Conservation (phyloP, 352 stramenopile species). For the Phytophthora syringae region DNA sequence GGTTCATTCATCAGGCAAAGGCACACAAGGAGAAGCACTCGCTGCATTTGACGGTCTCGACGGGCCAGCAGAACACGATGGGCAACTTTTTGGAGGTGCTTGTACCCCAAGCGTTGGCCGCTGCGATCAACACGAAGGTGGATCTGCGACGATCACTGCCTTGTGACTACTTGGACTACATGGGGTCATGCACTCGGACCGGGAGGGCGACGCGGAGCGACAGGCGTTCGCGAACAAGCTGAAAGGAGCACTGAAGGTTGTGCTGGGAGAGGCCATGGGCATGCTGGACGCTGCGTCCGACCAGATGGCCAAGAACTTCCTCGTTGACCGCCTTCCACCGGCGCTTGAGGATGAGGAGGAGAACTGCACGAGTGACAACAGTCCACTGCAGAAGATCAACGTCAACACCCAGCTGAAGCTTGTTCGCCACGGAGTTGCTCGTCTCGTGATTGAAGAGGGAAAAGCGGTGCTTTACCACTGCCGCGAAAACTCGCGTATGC, state of each 20-base stretch:
- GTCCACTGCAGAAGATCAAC: conserved; percentile 80
- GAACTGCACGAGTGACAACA: conserved; percentile 80
- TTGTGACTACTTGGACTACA: conserved; percentile 88
- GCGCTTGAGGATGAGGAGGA: conserved; percentile 79
- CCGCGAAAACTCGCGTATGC: conserved; percentile 78
- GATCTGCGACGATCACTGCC: conserved; percentile 77
- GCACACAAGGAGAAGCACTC: conserved; percentile 68
- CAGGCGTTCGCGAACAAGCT: conserved; percentile 57
- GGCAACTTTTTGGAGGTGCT: conserved; percentile 78
- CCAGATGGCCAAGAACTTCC: conserved; percentile 86
- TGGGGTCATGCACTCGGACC: conserved; percentile 90
- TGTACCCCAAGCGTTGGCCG: conserved; percentile 62
- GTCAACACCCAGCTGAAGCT: conserved; percentile 83
- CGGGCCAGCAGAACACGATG: conserved; percentile 86
- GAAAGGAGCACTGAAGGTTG: conserved; percentile 62
- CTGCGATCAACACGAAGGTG: conserved; percentile 66
- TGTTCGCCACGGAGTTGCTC: conserved; percentile 69
- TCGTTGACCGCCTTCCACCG: conserved; percentile 80
- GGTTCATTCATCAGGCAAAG: conserved; percentile 89
- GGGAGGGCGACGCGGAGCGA: conserved; percentile 50
- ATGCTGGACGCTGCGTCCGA: conserved; percentile 80
- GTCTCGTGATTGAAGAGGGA: conserved; percentile 78
- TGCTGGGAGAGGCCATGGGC: conserved; percentile 69
- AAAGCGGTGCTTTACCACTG: conserved; percentile 84
- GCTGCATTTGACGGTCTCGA: conserved; percentile 91